Percentiles rank a stretch among this genome's conserved stretches.
These are phyloP conservation scores for Geum urbanum DNA, from an alignment of 306 rosid species.

Conservation along the genomic window DNA sequence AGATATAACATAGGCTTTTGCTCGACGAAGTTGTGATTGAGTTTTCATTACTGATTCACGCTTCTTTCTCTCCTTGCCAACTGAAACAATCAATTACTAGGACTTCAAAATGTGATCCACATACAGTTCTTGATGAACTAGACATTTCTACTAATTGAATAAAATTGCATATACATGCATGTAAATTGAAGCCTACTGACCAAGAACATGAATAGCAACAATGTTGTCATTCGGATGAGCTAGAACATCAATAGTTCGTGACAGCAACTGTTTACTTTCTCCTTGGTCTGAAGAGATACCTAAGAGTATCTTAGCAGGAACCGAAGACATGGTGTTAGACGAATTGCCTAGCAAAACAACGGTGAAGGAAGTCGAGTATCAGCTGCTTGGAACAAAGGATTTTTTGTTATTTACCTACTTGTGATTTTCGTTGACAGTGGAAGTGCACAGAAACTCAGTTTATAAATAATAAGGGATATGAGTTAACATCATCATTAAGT, in stretches of 20 bases:
- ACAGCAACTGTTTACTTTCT: conserved; percentile 68
- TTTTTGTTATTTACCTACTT: conserved; percentile 19
- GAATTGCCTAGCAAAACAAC: background rate
- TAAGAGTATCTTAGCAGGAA: conserved; percentile 59
- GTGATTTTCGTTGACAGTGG: conserved; percentile 32
- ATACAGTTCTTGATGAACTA: background rate
- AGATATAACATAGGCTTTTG: conserved; percentile 82
- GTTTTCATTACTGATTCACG: conserved; percentile 29
- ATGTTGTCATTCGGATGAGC: conserved; percentile 74
- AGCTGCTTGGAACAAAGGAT: conserved; percentile 3
- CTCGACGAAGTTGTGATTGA: conserved; percentile 66
- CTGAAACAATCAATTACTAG: conserved; percentile 27
- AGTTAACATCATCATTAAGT: conserved; percentile 50
- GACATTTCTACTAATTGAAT: background rate
- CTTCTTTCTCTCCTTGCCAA: conserved; percentile 46
- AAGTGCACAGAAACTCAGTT: conserved; percentile 22
- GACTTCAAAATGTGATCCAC: background rate
- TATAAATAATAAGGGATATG: conserved; percentile 35
- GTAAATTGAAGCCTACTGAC: conserved; percentile 39
- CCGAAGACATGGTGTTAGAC: conserved; percentile 17
- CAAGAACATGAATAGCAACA: conserved; percentile 78
- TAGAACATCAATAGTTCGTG: conserved; percentile 66
- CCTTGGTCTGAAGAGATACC: conserved; percentile 63
- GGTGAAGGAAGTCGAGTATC: conserved; percentile 1
- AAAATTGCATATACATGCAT: background rate